Percentiles rank a stretch among this genome's conserved stretches.
Conservation (phyloP, 345 rosid genomes). For the Physaria fendleri region DNA sequence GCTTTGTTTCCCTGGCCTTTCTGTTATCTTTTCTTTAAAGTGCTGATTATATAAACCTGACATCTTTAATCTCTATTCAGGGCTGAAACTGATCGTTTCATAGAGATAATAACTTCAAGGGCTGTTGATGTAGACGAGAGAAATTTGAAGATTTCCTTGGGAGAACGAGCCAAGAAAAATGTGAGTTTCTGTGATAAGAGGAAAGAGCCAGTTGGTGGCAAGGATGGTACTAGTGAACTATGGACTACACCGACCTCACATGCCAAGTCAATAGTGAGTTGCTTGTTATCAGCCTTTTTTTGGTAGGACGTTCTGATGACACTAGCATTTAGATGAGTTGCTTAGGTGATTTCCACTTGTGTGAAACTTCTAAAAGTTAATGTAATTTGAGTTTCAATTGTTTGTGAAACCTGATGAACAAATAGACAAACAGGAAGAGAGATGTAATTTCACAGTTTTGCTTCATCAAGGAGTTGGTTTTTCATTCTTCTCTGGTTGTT, state of each 20-base stretch:
- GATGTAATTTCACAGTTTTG: neutral
- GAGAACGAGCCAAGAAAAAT: constrained; percentile 30
- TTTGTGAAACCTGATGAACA: constrained; percentile 10
- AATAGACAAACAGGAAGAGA: neutral
- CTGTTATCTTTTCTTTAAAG: neutral
- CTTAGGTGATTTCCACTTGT: neutral
- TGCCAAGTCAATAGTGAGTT: constrained; percentile 49
- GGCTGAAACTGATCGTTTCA: constrained; percentile 58
- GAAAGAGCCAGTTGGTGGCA: constrained; percentile 31
- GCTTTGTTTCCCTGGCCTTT: neutral
- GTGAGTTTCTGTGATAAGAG: constrained; percentile 29
- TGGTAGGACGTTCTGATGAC: constrained; percentile 2
- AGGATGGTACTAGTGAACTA: constrained; percentile 33
- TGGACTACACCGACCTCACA: constrained; percentile 41
- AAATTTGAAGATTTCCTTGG: constrained; percentile 13
- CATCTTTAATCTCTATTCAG: constrained; percentile 35
- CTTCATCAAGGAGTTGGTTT: neutral
- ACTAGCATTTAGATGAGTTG: constrained; percentile 4
- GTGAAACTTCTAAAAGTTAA: neutral
- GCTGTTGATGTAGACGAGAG: constrained; percentile 39
- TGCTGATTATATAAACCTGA: constrained; percentile 4
- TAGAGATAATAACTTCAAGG: constrained; percentile 59
- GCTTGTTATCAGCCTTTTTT: neutral
- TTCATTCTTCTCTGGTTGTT: constrained; percentile 1
- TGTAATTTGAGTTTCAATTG: neutral